Base-by-base conservation (phyloP, 106 monocot genomes). In the Platanthera zijinensis region DNA sequence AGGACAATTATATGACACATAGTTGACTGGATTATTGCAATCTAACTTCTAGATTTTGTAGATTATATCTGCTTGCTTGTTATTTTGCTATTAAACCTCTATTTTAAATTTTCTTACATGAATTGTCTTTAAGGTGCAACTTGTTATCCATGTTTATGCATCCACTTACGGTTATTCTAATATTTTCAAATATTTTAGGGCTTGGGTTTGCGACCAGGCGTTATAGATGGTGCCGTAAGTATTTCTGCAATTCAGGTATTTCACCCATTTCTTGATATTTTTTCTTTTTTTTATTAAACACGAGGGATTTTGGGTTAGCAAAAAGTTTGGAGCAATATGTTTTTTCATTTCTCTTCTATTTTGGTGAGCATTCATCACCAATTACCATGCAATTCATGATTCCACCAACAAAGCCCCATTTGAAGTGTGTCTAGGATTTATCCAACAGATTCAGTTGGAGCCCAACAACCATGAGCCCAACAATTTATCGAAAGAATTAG, bases 211-310 rank as follows among this genome's bases (percentile, higher is more conserved):
- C 76, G 92, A 49, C 94, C 91, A 53, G 94, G 97, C 80, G 86
- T 87, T 75, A 80, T 94, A 72, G 97, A 99, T 83, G 94, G 94
- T 75, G 97, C 91, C 63, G 92, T 99, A 64, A 94, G 94, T 75
- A 94, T 99, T 62, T 99, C 97, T 48, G 94, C 97, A 46, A 81
- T 99, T 81, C 97, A 99, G 97, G 97, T 92, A 69, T 59, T 82
- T 28, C 64, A 8, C 22, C 12, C 18, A 52, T 0, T 48, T 32
- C 17, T 19, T 54, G 47, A 1, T 28, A 52, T 32, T 63, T n/a
- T 48, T 28, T 15, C 1, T 0, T 18, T n/a, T n/a, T 52, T 45
- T 57, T 14, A 17, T 76, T 21, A 22, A 68, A 51, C 46, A 50
- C 12, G 8, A 19, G 72, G 51, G 50, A 72, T 72, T 72, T 39